phyloP scores from a whole-genome alignment of 768 basidiomycete species.

The Nevesoporus exiguus region DNA sequence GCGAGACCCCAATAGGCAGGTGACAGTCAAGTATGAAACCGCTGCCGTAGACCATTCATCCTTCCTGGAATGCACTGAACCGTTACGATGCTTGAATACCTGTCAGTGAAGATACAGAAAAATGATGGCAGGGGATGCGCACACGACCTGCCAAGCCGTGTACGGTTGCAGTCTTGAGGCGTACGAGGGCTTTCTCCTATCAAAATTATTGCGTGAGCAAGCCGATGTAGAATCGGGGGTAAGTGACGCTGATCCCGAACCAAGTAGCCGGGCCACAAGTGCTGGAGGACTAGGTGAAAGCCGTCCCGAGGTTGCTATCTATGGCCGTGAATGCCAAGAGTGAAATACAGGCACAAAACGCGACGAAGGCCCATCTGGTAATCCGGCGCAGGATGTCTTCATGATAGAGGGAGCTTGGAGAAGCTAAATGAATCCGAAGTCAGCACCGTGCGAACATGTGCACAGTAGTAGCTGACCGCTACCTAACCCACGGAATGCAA shows the following conservation, averaged over 20 bases:
- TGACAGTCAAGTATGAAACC: conserved; percentile 41
- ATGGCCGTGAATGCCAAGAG: conserved; percentile 37
- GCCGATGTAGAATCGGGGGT: conserved; percentile 29
- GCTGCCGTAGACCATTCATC: conserved; percentile 20
- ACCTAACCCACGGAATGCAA: too few relatives aligned
- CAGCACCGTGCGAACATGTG: too few relatives aligned
- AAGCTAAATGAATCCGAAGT: conserved; percentile 34
- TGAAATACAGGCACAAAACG: conserved; percentile 26
- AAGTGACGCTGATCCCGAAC: conserved; percentile 35
- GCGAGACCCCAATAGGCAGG: conserved; percentile 40
- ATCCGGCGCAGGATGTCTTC: conserved; percentile 34
- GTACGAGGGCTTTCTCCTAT: conserved; percentile 46
- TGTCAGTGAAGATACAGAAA: too few relatives aligned
- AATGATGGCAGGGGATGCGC: conserved; percentile 19
- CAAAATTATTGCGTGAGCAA: conserved; percentile 45
- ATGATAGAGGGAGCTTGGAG: conserved; percentile 44
- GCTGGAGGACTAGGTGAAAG: conserved; percentile 39
- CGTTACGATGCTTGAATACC: conserved; percentile 3
- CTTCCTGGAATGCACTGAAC: conserved; percentile 18
- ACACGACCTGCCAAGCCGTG: conserved; percentile 36
- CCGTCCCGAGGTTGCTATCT: conserved; percentile 22
- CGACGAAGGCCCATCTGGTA: conserved; percentile 44
- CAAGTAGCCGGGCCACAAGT: conserved; percentile 27
- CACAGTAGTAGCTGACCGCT: too few relatives aligned
- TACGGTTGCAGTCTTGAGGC: conserved; percentile 38